phyloP scores from a whole-genome alignment of 768 basidiomycete genomes.

The Pleurotus cornucopiae region DNA sequence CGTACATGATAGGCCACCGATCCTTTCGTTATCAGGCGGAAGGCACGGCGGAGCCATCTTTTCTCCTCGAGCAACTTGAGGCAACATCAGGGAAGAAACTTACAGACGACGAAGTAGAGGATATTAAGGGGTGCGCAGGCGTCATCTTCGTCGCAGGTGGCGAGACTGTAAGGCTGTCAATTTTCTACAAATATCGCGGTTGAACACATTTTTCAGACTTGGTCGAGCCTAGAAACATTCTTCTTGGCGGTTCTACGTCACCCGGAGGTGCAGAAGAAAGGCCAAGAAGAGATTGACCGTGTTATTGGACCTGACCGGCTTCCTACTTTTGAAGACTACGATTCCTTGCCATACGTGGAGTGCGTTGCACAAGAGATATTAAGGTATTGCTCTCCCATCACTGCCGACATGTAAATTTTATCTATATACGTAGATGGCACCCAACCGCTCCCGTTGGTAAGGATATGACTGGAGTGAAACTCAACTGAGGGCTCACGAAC shows the following conservation, averaged over 20 bases:
- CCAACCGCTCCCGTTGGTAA: background rate
- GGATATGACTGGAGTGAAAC: background rate
- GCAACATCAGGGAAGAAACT: background rate
- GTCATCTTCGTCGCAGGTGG: background rate
- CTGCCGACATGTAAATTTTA: background rate
- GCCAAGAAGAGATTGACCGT: constrained; percentile 17
- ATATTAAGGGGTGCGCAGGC: background rate
- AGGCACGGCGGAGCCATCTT: background rate
- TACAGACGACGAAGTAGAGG: background rate
- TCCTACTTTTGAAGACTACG: constrained; percentile 14
- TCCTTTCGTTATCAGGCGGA: background rate
- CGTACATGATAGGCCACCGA: background rate
- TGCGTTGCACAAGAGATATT: background rate
- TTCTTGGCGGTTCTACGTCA: constrained; percentile 15
- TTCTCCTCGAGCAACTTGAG: background rate
- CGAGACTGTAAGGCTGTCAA: constrained; percentile 7
- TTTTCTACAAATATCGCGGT: background rate
- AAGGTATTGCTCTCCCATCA: background rate
- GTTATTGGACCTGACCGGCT: constrained; percentile 14
- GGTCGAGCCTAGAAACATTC: constrained; percentile 10
- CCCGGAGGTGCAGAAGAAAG: constrained; percentile 16
- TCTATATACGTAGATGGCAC: background rate
- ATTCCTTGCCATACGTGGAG: constrained; percentile 12
- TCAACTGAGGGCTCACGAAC: background rate
- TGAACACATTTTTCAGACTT: background rate